phyloP scores from a whole-genome alignment of 2,329 filamentous ascomycete genomes.

The Dactylella cylindrospora region DNA sequence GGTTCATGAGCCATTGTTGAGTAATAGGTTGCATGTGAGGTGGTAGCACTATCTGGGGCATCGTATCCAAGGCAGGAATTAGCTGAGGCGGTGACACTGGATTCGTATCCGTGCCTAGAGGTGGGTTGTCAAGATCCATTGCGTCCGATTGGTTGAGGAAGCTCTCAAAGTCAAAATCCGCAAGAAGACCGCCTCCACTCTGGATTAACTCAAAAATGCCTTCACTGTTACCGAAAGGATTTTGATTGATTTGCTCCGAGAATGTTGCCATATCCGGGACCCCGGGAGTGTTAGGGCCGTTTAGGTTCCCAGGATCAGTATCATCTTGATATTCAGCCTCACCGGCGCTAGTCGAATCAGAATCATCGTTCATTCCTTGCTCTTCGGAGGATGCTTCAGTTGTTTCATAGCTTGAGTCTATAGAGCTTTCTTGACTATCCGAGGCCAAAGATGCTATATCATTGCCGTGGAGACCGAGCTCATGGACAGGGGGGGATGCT shows the following conservation, averaged over 20 bases:
- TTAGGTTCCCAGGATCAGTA: not conserved
- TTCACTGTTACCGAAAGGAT: too few species aligned
- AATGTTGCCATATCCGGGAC: too few species aligned
- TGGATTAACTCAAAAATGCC: slow-evolving; percentile 21
- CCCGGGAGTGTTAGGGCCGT: not conserved
- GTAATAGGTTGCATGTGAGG: slow-evolving; percentile 36
- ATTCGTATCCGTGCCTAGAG: too few species aligned
- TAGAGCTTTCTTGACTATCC: slow-evolving; percentile 8
- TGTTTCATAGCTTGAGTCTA: slow-evolving; percentile 26
- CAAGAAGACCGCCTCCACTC: slow-evolving; percentile 5
- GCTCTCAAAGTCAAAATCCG: slow-evolving; percentile 26
- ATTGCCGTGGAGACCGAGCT: too few species aligned
- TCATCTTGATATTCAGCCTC: not conserved
- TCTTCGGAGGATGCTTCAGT: slow-evolving; percentile 27
- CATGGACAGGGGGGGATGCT: too few species aligned
- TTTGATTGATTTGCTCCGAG: too few species aligned
- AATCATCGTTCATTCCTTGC: not conserved
- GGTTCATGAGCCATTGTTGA: slow-evolving; percentile 35
- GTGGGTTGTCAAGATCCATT: slow-evolving; percentile 39
- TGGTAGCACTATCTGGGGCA: slow-evolving; percentile 22
- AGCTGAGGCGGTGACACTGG: slow-evolving; percentile 13
- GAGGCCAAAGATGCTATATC: too few species aligned
- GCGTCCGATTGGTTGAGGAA: slow-evolving; percentile 28
- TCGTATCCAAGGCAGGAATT: slow-evolving; percentile 13
- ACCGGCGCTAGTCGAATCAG: not conserved